Conservation (phyloP, 768 basidiomycete species). For the Serendipita sp. region DNA sequence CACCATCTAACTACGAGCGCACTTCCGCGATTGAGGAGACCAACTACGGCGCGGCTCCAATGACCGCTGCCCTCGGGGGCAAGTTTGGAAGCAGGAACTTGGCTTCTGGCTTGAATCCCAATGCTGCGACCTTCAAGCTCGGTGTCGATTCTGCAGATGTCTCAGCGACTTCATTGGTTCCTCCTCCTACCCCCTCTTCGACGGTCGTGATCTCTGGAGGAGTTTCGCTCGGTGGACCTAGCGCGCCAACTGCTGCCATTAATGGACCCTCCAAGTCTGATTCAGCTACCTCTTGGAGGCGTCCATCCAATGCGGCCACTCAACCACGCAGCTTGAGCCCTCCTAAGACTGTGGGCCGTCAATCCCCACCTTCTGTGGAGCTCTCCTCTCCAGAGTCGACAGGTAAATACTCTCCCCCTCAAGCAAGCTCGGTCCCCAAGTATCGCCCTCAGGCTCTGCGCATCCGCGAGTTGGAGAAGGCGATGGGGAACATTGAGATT, state of each 20-base stretch:
- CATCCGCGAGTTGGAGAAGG: constrained; percentile 21
- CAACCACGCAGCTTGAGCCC: constrained; percentile 56
- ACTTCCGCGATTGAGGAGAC: constrained; percentile 25
- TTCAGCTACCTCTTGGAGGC: constrained; percentile 64
- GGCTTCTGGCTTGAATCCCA: constrained; percentile 23
- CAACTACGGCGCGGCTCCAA: constrained; percentile 48
- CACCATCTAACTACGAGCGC: constrained; percentile 19
- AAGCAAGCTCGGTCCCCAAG: constrained; percentile 20
- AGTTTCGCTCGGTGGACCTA: constrained; percentile 37
- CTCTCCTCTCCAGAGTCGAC: constrained; percentile 54
- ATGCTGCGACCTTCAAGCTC: constrained; percentile 23
- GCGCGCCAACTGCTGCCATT: constrained; percentile 14
- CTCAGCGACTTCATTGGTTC: constrained; percentile 15
- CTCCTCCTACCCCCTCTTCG: constrained; percentile 40
- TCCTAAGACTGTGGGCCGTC: constrained; percentile 26
- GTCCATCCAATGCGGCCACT: constrained; percentile 43
- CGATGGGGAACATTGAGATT: constrained; percentile 21
- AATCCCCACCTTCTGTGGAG: constrained; percentile 43
- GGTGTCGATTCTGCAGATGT: constrained; percentile 13
- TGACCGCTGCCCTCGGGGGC: constrained; percentile 67
- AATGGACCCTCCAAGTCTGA: constrained; percentile 64
- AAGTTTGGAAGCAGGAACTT: constrained; percentile 49
- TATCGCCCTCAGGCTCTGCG: constrained; percentile 53
- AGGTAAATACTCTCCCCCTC: constrained; percentile 31
- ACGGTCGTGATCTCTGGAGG: constrained; percentile 61